Evolutionary conservation across 306 rosid species (phyloP).

Genomic region (Lupinus albus): DNA sequence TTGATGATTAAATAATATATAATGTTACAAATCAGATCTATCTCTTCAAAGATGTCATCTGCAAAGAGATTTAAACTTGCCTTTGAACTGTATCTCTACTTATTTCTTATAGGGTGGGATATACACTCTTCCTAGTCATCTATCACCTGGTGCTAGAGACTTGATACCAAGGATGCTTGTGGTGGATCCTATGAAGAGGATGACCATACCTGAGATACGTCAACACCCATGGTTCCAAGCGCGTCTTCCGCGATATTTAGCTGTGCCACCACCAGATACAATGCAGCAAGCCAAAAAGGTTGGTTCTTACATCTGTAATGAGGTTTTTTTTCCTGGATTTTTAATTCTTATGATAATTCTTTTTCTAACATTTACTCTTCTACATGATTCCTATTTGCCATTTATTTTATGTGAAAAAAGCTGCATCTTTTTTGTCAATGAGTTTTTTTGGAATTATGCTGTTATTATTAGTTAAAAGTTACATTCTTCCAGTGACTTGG

Average conservation of each 20-base stretch:
- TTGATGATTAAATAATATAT: too few species aligned
- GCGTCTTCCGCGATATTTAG: slow-evolving; percentile 90
- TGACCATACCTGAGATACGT: slow-evolving; percentile 90
- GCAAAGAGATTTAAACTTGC: slow-evolving; percentile 24
- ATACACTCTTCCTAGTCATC: slow-evolving; percentile 87
- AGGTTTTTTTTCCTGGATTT: too few species aligned
- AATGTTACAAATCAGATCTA: too few species aligned
- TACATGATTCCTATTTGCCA: slow-evolving; percentile 2
- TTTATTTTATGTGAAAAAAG: slow-evolving; percentile 2
- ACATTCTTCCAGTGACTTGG: slow-evolving; percentile 18
- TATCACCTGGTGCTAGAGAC: slow-evolving; percentile 85
- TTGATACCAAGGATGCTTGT: slow-evolving; percentile 89
- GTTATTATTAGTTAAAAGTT: slow-evolving; percentile 12
- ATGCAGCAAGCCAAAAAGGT: slow-evolving; percentile 85
- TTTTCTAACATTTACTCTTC: slow-evolving; percentile 2
- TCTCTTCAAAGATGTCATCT: neutral
- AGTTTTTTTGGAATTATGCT: slow-evolving; percentile 1
- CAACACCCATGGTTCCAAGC: slow-evolving; percentile 93
- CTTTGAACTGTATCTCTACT: slow-evolving; percentile 16
- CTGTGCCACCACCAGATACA: slow-evolving; percentile 85
- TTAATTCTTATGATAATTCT: neutral
- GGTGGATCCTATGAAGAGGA: slow-evolving; percentile 90
- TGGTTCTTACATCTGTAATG: too few species aligned
- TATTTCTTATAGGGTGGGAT: slow-evolving; percentile 74
- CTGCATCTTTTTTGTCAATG: slow-evolving; percentile 1